Conservation (phyloP, 331 rosid genomes). For the Pyracantha coccinea region DNA sequence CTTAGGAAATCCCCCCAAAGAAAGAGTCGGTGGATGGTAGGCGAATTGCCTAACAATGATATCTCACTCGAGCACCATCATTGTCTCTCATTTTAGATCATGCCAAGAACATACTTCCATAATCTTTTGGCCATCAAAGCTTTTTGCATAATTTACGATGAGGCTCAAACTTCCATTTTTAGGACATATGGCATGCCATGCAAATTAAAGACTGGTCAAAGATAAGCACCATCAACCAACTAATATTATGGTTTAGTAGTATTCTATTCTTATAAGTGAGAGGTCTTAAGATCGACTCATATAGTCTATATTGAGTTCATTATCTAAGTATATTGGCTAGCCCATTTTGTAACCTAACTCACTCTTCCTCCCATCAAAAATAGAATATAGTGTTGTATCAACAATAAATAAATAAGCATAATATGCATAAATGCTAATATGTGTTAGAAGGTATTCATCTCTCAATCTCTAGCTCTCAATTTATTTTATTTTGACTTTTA, state of each 20-base stretch:
- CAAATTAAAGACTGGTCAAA: not conserved
- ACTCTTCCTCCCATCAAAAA: not conserved
- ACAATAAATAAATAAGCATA: too few species aligned
- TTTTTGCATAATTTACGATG: conserved; percentile 5
- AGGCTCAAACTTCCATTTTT: not conserved
- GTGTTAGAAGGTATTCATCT: too few species aligned
- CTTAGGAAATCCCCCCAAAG: conserved; percentile 14
- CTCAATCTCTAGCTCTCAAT: too few species aligned
- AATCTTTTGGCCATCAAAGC: not conserved
- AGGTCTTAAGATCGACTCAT: too few species aligned
- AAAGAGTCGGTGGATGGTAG: conserved; percentile 20
- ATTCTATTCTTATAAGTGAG: too few species aligned
- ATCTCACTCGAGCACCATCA: too few species aligned
- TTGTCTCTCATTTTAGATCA: too few species aligned
- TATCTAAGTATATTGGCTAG: not conserved
- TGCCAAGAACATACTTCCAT: not conserved
- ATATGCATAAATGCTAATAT: too few species aligned
- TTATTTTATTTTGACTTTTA: too few species aligned
- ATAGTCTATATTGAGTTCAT: not conserved
- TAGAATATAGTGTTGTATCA: not conserved
- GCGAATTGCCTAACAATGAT: not conserved
- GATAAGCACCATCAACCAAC: not conserved
- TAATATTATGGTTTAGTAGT: too few species aligned
- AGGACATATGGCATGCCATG: conserved; percentile 25
- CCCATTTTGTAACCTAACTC: not conserved